phyloP scores from a whole-genome alignment of 495 filamentous ascomycete genomes.

The Aspergillus bridgeri region DNA sequence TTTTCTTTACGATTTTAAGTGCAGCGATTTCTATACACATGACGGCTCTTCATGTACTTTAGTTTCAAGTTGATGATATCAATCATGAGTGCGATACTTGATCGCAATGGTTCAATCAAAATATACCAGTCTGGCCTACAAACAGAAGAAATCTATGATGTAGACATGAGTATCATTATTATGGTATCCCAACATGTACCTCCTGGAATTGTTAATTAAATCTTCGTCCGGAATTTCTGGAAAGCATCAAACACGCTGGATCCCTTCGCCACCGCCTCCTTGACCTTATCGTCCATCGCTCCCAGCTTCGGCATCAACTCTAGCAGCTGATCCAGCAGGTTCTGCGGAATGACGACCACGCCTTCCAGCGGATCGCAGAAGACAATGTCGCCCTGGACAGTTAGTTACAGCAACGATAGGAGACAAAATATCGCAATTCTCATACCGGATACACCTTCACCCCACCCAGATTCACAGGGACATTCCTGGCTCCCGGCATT shows the following conservation, averaged over 20 bases:
- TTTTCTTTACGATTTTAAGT: slow-evolving; percentile 26
- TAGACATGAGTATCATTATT: too few relatives aligned
- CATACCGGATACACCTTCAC: slow-evolving; percentile 47
- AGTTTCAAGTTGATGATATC: slow-evolving; percentile 3
- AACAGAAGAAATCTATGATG: too few relatives aligned
- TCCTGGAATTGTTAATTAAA: too few relatives aligned
- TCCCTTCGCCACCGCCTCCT: slow-evolving; percentile 56
- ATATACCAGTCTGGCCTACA: too few relatives aligned
- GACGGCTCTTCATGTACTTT: slow-evolving; percentile 5
- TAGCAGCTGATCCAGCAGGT: slow-evolving; percentile 46
- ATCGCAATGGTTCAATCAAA: neutral
- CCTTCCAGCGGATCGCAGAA: slow-evolving; percentile 60
- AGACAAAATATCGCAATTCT: too few relatives aligned
- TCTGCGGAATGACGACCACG: slow-evolving; percentile 59
- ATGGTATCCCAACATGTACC: too few relatives aligned
- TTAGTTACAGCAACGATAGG: too few relatives aligned
- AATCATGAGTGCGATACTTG: slow-evolving; percentile 3
- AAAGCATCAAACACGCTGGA: slow-evolving; percentile 57
- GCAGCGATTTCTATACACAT: slow-evolving; percentile 30
- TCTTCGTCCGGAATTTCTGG: slow-evolving; percentile 34
- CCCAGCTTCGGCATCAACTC: slow-evolving; percentile 52
- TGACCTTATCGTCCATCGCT: slow-evolving; percentile 58
- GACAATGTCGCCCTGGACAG: slow-evolving; percentile 55
- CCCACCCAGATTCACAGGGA: slow-evolving; percentile 48
- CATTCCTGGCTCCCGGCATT: slow-evolving; percentile 52